A percentile compares a stretch with the other conserved stretches of the same genome.
Evolutionary conservation across 1,139 yeast species (phyloP).

Genomic region (Lipomyces yarrowii): DNA sequence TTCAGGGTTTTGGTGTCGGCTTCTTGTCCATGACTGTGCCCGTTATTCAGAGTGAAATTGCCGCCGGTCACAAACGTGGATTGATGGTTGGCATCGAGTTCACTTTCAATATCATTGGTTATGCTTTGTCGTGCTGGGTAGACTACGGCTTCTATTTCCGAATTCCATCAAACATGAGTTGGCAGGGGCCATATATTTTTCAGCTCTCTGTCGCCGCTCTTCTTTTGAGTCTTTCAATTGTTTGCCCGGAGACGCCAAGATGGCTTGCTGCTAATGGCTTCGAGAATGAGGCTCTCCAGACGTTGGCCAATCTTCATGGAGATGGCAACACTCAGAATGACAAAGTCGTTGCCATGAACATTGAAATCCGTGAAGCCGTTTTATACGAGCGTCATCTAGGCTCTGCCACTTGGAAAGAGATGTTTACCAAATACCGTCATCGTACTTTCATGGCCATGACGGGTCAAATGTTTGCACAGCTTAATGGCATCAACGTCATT

Average conservation of each 20-base stretch:
- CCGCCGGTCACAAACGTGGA: conserved; percentile 90
- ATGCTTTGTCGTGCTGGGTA: conserved; percentile 85
- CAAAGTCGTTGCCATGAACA: conserved; percentile 53
- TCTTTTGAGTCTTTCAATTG: conserved; percentile 67
- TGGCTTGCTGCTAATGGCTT: conserved; percentile 70
- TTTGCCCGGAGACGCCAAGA: conserved; percentile 55
- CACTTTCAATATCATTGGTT: conserved; percentile 87
- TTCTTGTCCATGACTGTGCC: conserved; percentile 87
- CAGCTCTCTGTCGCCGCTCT: conserved; percentile 75
- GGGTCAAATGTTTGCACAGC: conserved; percentile 87
- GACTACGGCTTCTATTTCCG: conserved; percentile 73
- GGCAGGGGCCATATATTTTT: conserved; percentile 77
- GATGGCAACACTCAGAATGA: conserved; percentile 59
- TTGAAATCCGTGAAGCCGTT: conserved; percentile 76
- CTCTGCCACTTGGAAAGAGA: conserved; percentile 65
- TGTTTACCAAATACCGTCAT: conserved; percentile 67
- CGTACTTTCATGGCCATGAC: conserved; percentile 88
- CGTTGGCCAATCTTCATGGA: conserved; percentile 76
- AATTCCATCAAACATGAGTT: conserved; percentile 48
- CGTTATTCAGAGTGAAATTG: conserved; percentile 85
- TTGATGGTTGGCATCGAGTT: conserved; percentile 87
- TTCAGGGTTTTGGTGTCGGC: conserved; percentile 78
- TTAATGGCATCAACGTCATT: conserved; percentile 89
- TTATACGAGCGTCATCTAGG: conserved; percentile 77
- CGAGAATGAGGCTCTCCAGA: conserved; percentile 83